Evolutionary conservation across 768 basidiomycete species (phyloP).

Genomic region (Termitomyces sp.): DNA sequence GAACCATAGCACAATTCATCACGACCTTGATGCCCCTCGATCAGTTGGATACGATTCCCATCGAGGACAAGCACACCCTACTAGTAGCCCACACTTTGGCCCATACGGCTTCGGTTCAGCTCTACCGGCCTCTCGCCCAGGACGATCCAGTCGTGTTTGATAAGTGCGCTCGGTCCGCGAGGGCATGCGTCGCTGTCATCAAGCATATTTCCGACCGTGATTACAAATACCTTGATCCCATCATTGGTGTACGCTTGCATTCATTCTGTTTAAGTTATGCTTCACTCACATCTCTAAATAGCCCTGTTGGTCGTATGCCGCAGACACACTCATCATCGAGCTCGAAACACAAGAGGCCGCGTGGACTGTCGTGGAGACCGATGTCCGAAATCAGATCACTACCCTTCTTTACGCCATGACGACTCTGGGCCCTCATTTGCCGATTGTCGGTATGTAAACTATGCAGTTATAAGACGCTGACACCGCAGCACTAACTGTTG

Average conservation of each 20-base stretch:
- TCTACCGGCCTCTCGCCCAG: slow-evolving; percentile 61
- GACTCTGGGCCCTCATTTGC: slow-evolving; percentile 57
- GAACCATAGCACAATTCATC: slow-evolving; percentile 61
- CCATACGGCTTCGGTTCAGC: slow-evolving; percentile 62
- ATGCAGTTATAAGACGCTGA: not conserved
- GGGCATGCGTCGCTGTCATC: slow-evolving; percentile 56
- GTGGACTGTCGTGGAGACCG: slow-evolving; percentile 61
- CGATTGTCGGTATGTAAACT: slow-evolving; percentile 45
- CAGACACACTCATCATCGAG: slow-evolving; percentile 66
- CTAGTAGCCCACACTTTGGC: slow-evolving; percentile 64
- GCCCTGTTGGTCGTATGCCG: slow-evolving; percentile 73
- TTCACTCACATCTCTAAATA: slow-evolving; percentile 25
- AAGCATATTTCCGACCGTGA: slow-evolving; percentile 64
- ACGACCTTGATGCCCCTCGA: slow-evolving; percentile 63
- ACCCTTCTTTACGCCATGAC: slow-evolving; percentile 65
- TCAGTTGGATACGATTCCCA: slow-evolving; percentile 54
- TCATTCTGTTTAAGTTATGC: slow-evolving; percentile 7
- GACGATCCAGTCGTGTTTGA: slow-evolving; percentile 61
- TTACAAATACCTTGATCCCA: slow-evolving; percentile 73
- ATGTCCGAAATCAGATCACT: slow-evolving; percentile 61
- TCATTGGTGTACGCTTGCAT: slow-evolving; percentile 59
- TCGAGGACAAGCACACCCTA: slow-evolving; percentile 59
- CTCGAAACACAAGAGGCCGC: slow-evolving; percentile 60
- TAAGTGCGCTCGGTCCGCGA: slow-evolving; percentile 66
- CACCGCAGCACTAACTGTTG: slow-evolving; percentile 1